phyloP scores from a whole-genome alignment of 805 yeast genomes.

The Candida michaelii region DNA sequence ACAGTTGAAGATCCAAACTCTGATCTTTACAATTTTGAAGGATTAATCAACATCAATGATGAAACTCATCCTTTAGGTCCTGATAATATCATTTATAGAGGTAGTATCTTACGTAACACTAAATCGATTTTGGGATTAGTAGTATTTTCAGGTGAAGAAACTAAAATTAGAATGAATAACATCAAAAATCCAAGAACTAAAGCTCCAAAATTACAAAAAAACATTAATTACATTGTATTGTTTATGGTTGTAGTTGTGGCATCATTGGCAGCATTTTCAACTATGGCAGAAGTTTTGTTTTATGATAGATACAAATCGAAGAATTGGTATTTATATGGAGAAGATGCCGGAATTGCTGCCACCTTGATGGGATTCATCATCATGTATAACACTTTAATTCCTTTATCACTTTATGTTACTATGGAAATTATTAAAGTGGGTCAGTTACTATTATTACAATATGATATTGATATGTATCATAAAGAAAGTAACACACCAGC shows the following conservation, averaged over 20 bases:
- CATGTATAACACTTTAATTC: slow-evolving; percentile 96
- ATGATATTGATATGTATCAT: slow-evolving; percentile 95
- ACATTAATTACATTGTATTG: slow-evolving; percentile 78
- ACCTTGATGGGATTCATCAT: slow-evolving; percentile 94
- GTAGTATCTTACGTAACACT: slow-evolving; percentile 87
- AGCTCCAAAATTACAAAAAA: slow-evolving; percentile 85
- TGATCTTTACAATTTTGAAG: slow-evolving; percentile 91
- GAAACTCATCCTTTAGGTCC: slow-evolving; percentile 61
- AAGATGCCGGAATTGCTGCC: slow-evolving; percentile 83
- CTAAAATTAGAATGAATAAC: slow-evolving; percentile 94
- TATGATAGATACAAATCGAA: slow-evolving; percentile 40
- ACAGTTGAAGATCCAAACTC: slow-evolving; percentile 88
- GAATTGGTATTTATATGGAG: slow-evolving; percentile 70
- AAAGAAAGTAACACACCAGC: slow-evolving; percentile 83
- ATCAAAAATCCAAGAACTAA: slow-evolving; percentile 85
- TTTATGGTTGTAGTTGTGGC: slow-evolving; percentile 87
- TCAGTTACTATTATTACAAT: slow-evolving; percentile 78
- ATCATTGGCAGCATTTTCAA: slow-evolving; percentile 71
- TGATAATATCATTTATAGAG: slow-evolving; percentile 86
- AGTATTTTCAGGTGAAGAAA: slow-evolving; percentile 91
- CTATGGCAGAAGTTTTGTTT: slow-evolving; percentile 69
- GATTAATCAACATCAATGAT: slow-evolving; percentile 51
- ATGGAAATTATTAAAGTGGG: slow-evolving; percentile 92
- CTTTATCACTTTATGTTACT: slow-evolving; percentile 90
- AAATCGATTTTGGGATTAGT: slow-evolving; percentile 72